Evolutionary conservation across 2,329 filamentous ascomycete genomes (phyloP), one percentile per base, ranked within the genome.

Genomic region (Diplodia intermedia): DNA sequence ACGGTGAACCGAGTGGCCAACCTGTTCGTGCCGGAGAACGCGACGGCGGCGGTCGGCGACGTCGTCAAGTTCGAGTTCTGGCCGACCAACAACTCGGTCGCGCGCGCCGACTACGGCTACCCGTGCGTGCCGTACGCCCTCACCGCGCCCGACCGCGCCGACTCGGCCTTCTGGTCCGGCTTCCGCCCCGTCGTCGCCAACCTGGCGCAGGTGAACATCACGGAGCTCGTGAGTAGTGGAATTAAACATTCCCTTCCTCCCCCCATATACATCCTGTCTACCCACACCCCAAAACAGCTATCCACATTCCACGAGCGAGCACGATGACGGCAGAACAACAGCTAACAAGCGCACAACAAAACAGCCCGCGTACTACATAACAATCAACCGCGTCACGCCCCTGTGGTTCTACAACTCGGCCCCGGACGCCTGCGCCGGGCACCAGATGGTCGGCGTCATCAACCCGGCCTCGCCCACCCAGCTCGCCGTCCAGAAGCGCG

Each of bases 371-470:
- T 70, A 49, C 20, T 43, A 55, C 12, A 54, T 79, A 38, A 61
- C 43, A 1, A 70, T 80, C 66, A 78, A 78, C 65, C 73, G 77
- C 66, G 74, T 75, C 0, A 49, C 71, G 1, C 78, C 78, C 2
- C 73, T 79, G 1, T 79, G 76, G 69, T 80, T 78, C 73, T 80
- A 80, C 71, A 79, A 77, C 69, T 74, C 88, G 0, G 89, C 90
- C 0, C 84, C 87, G 0, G 85, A 82, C 1, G 90, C 88, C 5
- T 94, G 91, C 74, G 83, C 85, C 11, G 77, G 80, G 2, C 86
- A 88, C 63, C 85, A 87, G 47, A 94, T 94, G 91, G 85, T 94
- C 20, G 91, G 91, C 4, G 89, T 87, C 1, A 89, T 94, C 71
- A 94, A 94, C 73, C 85, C 89, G 55, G 33, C 62, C 20, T 23